Conservation (phyloP, 306 rosid species). For the Trifolium subterraneum region DNA sequence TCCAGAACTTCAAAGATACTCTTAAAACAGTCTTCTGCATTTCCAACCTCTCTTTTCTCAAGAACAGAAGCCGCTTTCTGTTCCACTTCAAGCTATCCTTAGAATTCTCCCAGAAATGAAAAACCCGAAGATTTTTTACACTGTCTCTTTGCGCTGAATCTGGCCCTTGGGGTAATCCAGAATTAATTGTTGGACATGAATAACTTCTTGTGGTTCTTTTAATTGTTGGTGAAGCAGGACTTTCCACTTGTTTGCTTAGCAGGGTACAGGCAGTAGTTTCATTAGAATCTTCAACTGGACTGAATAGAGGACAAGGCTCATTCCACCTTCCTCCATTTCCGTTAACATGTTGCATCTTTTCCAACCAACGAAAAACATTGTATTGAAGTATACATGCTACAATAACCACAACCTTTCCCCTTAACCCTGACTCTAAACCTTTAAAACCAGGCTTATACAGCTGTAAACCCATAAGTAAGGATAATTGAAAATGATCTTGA, state of each 20-base stretch:
- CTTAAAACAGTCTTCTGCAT: constrained; percentile 75
- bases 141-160: constrained; percentile 57
- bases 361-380: constrained; percentile 84
- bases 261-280: constrained; percentile 31
- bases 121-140: constrained; percentile 50
- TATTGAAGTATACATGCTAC: constrained; percentile 89
- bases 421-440: constrained; percentile 87
- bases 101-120: constrained; percentile 77
- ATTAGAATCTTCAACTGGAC: constrained; percentile 54
- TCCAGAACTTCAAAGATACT: constrained; percentile 79
- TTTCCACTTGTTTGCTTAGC: constrained; percentile 41
- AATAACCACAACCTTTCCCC: constrained; percentile 89
- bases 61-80: constrained; percentile 66
- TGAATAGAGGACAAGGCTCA: constrained; percentile 81
- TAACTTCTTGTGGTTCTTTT: constrained; percentile 54
- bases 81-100: constrained; percentile 89
- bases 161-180: constrained; percentile 52
- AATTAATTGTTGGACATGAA: constrained; percentile 55
- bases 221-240: constrained; percentile 49
- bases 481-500: constrained; percentile 64
- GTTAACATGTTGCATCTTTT: constrained; percentile 59
- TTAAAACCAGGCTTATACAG: constrained; percentile 75
- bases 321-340: constrained; percentile 75
- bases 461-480: constrained; percentile 75
- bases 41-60: constrained; percentile 89